phyloP scores from a whole-genome alignment of 2,329 filamentous ascomycete genomes.

The Talaromyces amestolkiae region DNA sequence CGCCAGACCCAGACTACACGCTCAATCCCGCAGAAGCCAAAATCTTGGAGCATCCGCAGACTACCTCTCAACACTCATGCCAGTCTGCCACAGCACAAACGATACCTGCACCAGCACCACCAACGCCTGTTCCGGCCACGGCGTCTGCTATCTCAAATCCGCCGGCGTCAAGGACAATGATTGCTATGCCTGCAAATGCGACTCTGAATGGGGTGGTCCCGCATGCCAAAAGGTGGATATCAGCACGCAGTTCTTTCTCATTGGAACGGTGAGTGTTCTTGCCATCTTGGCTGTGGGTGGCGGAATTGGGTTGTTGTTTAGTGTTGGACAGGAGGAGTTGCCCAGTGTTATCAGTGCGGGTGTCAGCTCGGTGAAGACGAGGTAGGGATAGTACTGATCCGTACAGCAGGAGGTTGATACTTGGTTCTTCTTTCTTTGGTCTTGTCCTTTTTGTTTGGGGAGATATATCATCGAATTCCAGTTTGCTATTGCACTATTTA shows the following conservation, averaged over 20 bases:
- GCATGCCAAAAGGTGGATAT: conserved; percentile 91
- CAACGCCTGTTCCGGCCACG: conserved; percentile 77
- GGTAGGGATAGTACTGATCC: conserved; percentile 23
- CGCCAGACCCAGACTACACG: neutral
- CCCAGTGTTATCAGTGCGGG: conserved; percentile 96
- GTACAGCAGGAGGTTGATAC: neutral
- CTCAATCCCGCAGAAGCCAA: neutral
- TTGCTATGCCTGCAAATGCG: conserved; percentile 81
- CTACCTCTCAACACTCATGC: conserved; percentile 54
- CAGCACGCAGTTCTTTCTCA: conserved; percentile 83
- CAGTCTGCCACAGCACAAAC: conserved; percentile 70
- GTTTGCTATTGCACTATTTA: neutral
- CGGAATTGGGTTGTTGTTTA: conserved; percentile 74
- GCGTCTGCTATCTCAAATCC: conserved; percentile 69
- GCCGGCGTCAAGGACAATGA: conserved; percentile 41
- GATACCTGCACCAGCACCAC: conserved; percentile 69
- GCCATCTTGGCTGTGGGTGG: conserved; percentile 67
- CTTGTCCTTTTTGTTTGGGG: neutral
- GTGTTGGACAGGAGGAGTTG: conserved; percentile 79
- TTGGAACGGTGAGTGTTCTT: conserved; percentile 70
- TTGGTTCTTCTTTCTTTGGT: neutral
- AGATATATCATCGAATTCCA: conserved; percentile 13
- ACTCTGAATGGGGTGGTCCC: conserved; percentile 74
- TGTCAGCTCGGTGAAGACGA: conserved; percentile 66
- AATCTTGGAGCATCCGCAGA: neutral